Evolutionary conservation across 2,329 filamentous ascomycete genomes (phyloP).

Genomic region (Claviceps spartinae): DNA sequence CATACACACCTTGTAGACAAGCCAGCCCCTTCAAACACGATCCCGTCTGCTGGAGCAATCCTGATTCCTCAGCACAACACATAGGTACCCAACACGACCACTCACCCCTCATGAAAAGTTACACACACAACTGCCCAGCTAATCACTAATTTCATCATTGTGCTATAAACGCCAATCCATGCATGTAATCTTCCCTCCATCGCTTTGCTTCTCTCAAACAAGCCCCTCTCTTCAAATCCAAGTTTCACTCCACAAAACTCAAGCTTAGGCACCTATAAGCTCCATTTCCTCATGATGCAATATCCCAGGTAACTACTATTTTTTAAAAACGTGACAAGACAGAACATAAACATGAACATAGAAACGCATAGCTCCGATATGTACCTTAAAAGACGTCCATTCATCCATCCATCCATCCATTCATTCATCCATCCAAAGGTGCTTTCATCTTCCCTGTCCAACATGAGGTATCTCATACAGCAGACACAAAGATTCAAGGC

Average conservation of each 20-base stretch:
- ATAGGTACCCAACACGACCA: no score
- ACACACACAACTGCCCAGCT: background rate
- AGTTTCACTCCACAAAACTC: background rate
- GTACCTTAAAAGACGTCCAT: background rate
- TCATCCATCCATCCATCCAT: background rate
- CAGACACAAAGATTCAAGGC: background rate
- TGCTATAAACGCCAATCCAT: conserved; percentile 5
- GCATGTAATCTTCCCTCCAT: background rate
- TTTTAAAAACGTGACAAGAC: background rate
- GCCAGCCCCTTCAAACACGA: background rate
- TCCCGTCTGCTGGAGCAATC: no score
- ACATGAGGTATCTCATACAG: background rate
- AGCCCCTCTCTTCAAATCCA: background rate
- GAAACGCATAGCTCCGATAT: background rate
- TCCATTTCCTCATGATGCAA: no score
- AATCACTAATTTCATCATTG: background rate
- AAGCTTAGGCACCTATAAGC: no score
- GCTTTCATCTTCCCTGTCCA: background rate
- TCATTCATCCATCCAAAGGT: background rate
- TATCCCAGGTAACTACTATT: background rate
- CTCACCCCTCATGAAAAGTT: background rate
- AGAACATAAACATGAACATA: background rate
- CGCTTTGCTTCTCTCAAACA: background rate
- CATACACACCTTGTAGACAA: background rate
- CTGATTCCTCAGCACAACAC: no score